A percentile compares a stretch with the other conserved stretches of the same genome.
phyloP scores from a whole-genome alignment of 129 eudicot genomes.

The Lonicera japonica region DNA sequence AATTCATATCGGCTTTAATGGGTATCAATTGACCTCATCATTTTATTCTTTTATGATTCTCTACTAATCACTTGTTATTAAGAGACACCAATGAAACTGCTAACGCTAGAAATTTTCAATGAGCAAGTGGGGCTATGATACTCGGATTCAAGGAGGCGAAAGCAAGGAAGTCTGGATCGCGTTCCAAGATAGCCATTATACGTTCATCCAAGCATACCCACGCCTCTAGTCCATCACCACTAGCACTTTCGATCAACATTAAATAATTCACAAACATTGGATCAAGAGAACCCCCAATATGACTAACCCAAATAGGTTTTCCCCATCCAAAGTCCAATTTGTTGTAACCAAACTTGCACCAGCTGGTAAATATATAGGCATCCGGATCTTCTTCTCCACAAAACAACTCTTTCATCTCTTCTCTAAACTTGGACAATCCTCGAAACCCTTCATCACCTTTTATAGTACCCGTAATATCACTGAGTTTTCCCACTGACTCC shows the following conservation, averaged over 20 bases:
- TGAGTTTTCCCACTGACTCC: conserved; percentile 15
- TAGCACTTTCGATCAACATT: conserved; percentile 10
- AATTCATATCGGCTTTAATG: too few species aligned
- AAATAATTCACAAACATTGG: conserved; percentile 1
- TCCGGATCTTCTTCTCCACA: neutral
- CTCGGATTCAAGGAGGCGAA: conserved; percentile 2
- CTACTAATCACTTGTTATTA: too few species aligned
- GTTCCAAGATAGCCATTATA: conserved; percentile 3
- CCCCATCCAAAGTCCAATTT: conserved; percentile 38
- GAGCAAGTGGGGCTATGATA: too few species aligned
- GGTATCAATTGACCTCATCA: too few species aligned
- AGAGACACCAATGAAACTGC: too few species aligned
- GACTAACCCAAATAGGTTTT: conserved; percentile 27
- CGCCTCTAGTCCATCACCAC: conserved; percentile 32
- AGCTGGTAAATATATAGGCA: conserved; percentile 4
- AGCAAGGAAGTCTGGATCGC: conserved; percentile 13
- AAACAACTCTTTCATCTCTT: neutral
- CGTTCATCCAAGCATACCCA: conserved; percentile 20
- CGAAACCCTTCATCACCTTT: neutral
- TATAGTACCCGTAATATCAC: conserved; percentile 15
- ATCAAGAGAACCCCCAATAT: neutral
- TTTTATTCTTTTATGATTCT: too few species aligned
- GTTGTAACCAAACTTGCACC: conserved; percentile 23
- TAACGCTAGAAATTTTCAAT: too few species aligned
- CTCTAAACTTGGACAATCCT: neutral